These are phyloP conservation scores for Vaccinium myrtillus DNA, from an alignment of 148 eudicot genomes.

Conservation along the genomic window DNA sequence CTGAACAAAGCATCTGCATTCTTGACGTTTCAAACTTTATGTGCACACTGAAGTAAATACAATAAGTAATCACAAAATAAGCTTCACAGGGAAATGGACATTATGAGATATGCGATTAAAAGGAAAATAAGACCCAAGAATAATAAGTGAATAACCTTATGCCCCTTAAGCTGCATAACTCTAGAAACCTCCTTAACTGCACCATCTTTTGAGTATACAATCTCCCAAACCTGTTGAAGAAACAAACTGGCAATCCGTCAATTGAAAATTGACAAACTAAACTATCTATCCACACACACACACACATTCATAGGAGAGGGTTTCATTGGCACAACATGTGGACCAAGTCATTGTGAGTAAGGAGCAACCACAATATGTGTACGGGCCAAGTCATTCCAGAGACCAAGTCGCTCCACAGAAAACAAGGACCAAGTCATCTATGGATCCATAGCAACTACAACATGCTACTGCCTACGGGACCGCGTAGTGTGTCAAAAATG, in stretches of 20 bases:
- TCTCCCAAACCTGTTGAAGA: slow-evolving; percentile 80
- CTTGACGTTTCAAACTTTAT: not conserved
- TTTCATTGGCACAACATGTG: too few relatives aligned
- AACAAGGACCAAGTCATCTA: too few relatives aligned
- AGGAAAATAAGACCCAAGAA: not conserved
- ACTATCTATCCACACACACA: not conserved
- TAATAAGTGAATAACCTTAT: slow-evolving; percentile 58
- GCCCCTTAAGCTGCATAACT: slow-evolving; percentile 98
- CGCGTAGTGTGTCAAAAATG: too few relatives aligned
- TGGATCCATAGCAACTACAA: too few relatives aligned
- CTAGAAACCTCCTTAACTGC: slow-evolving; percentile 82
- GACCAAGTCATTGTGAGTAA: too few relatives aligned
- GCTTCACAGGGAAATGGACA: not conserved
- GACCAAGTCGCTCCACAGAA: too few relatives aligned
- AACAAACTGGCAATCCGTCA: slow-evolving; percentile 15
- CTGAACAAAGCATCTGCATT: not conserved
- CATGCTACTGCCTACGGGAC: too few relatives aligned
- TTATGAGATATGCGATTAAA: not conserved
- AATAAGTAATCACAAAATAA: not conserved
- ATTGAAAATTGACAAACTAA: slow-evolving; percentile 9
- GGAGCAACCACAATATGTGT: too few relatives aligned
- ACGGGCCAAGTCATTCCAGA: too few relatives aligned
- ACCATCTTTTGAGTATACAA: slow-evolving; percentile 83
- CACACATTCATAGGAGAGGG: too few relatives aligned
- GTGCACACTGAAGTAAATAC: not conserved